Evolutionary conservation across 257 asterid species (phyloP).

Genomic region (Lavandula angustifolia): DNA sequence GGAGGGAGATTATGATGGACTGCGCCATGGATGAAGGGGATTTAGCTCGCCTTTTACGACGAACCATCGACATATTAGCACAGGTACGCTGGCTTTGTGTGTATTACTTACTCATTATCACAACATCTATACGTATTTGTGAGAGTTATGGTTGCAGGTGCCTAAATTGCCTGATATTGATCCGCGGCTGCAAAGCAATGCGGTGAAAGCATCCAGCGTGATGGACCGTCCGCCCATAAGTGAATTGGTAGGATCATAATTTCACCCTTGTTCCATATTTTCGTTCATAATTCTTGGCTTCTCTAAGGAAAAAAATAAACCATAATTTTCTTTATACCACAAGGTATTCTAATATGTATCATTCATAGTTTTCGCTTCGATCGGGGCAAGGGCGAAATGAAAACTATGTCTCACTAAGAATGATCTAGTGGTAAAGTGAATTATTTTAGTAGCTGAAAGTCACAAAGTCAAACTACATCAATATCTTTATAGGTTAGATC

Average conservation of each 20-base stretch:
- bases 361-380: no score
- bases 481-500: no score
- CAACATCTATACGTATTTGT: no score
- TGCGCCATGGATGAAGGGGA: conserved; percentile 99
- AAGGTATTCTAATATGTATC: no score
- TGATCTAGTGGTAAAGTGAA: no score
- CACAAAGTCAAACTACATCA: no score
- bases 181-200: conserved; percentile 73
- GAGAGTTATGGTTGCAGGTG: conserved; percentile 44
- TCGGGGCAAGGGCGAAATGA: no score
- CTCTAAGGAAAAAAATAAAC: neutral
- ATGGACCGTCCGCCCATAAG: conserved; percentile 98
- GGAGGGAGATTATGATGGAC: conserved; percentile 98
- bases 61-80: conserved; percentile 90
- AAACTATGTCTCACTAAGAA: no score
- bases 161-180: conserved; percentile 92
- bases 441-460: no score
- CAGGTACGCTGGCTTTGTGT: conserved; percentile 54
- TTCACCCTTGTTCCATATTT: neutral
- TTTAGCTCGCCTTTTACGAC: conserved; percentile 87
- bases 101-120: neutral
- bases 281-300: conserved; percentile 10
- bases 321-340: no score
- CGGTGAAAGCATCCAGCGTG: conserved; percentile 78
- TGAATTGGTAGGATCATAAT: conserved; percentile 71